Conservation (phyloP, 1,284 basidiomycete species). For the Coniferiporia sulphurascens region DNA sequence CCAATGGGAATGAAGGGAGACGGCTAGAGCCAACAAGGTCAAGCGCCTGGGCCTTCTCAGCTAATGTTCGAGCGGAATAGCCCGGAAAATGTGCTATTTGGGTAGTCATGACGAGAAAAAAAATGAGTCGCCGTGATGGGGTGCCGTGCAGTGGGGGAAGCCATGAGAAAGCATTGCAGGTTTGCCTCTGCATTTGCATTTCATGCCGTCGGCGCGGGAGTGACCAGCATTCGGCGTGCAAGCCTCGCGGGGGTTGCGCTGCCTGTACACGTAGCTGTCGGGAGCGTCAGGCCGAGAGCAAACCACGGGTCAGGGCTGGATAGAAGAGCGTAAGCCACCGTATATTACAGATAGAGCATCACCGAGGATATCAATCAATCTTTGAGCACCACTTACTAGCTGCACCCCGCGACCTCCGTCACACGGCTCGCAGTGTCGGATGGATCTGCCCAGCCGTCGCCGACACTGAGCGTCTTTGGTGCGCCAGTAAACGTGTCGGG, state of each 20-base stretch:
- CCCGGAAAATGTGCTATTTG: too few relatives aligned
- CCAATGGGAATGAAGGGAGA: too few relatives aligned
- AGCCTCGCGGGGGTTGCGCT: background rate
- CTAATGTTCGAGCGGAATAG: too few relatives aligned
- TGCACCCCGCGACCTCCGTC: slow-evolving; percentile 57
- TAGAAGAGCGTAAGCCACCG: background rate
- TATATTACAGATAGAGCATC: too few relatives aligned
- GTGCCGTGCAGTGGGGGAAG: background rate
- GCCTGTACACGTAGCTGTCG: slow-evolving; percentile 26
- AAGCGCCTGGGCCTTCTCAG: too few relatives aligned
- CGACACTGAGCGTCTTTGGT: slow-evolving; percentile 43
- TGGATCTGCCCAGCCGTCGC: slow-evolving; percentile 70
- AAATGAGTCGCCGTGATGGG: background rate
- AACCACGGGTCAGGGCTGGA: slow-evolving; percentile 51
- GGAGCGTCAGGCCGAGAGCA: slow-evolving; percentile 42
- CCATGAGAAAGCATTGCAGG: background rate
- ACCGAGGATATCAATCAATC: background rate
- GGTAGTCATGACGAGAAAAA: background rate
- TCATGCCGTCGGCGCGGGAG: background rate
- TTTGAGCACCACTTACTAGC: slow-evolving; percentile 24
- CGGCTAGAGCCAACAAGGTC: too few relatives aligned
- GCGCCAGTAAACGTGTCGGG: slow-evolving; percentile 52
- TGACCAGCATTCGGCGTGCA: background rate
- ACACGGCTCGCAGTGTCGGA: slow-evolving; percentile 49
- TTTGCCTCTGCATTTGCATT: background rate